Percentiles rank a stretch among this genome's conserved stretches.
Evolutionary conservation across 257 asterid species (phyloP).

Genomic region (Nicotiana knightiana): DNA sequence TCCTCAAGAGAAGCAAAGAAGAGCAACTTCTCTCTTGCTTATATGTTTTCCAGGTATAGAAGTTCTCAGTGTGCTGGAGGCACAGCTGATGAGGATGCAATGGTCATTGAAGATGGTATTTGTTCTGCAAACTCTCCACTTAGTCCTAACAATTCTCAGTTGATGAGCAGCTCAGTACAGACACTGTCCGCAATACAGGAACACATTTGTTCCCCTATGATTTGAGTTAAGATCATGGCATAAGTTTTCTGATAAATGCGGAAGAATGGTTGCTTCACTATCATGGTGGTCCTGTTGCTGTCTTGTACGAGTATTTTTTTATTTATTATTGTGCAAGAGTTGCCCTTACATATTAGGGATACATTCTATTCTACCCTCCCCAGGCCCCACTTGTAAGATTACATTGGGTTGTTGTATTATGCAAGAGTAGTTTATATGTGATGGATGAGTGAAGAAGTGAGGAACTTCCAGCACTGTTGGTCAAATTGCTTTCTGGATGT

Average conservation of each 20-base stretch:
- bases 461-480: not conserved
- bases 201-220: constrained; percentile 5
- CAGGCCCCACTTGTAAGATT: no score
- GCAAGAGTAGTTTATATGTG: not conserved
- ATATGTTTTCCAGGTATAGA: constrained; percentile 53
- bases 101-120: constrained; percentile 20
- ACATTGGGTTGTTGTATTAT: not conserved
- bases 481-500: not conserved
- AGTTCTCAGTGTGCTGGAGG: constrained; percentile 17
- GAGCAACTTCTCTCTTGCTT: constrained; percentile 45
- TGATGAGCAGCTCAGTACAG: constrained; percentile 2
- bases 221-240: not conserved
- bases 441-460: not conserved
- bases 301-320: not conserved
- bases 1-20: constrained; percentile 13
- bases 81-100: constrained; percentile 18
- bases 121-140: constrained; percentile 25
- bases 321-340: not conserved
- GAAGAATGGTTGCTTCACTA: not conserved
- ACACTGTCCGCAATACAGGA: not conserved
- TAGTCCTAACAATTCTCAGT: constrained; percentile 17
- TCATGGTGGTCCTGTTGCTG: not conserved
- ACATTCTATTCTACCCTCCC: no score
- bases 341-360: not conserved
- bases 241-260: not conserved